Percentiles rank a stretch among this genome's conserved stretches.
phyloP scores from a whole-genome alignment of 495 filamentous ascomycete species.

The Penicillium longicatenatum region DNA sequence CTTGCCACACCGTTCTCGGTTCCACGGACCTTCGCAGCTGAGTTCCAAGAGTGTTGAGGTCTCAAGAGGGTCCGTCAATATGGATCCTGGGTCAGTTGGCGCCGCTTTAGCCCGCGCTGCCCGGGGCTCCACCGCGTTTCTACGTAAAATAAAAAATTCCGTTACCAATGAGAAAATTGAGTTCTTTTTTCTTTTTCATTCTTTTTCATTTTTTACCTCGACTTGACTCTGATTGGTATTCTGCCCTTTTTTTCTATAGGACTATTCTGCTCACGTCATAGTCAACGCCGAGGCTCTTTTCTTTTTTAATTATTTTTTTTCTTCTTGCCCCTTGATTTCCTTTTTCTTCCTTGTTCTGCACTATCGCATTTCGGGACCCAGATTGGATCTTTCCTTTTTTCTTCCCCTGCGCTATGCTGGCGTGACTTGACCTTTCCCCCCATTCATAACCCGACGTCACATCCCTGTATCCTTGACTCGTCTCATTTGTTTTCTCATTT shows the following conservation, averaged over 20 bases:
- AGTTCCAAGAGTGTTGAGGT: constrained; percentile 19
- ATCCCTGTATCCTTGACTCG: constrained; percentile 37
- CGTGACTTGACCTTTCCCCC: constrained; percentile 29
- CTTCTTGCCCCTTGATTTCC: constrained; percentile 12
- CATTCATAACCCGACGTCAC: constrained; percentile 39
- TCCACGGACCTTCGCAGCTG: constrained; percentile 30
- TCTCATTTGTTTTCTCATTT: constrained; percentile 22
- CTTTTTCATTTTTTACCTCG: constrained; percentile 3
- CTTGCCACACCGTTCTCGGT: constrained; percentile 1
- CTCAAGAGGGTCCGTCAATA: constrained; percentile 38
- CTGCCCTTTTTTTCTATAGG: constrained; percentile 13
- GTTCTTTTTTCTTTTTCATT: constrained; percentile 9
- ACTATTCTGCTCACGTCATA: constrained; percentile 37
- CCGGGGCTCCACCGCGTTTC: constrained; percentile 27
- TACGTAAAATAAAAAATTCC: constrained; percentile 14
- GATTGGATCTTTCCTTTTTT: constrained; percentile 34
- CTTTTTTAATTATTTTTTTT: constrained; percentile 5
- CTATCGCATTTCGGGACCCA: constrained; percentile 24
- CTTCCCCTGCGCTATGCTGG: constrained; percentile 35
- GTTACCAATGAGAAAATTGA: constrained; percentile 31
- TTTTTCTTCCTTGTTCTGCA: constrained; percentile 18
- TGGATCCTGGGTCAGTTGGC: constrained; percentile 41
- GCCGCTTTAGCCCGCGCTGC: constrained; percentile 34
- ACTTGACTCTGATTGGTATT: constrained; percentile 15
- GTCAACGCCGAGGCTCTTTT: constrained; percentile 29